Evolutionary conservation across 176 grass and related monocot genomes (phyloP).

Genomic region (Aegilops speltoides): DNA sequence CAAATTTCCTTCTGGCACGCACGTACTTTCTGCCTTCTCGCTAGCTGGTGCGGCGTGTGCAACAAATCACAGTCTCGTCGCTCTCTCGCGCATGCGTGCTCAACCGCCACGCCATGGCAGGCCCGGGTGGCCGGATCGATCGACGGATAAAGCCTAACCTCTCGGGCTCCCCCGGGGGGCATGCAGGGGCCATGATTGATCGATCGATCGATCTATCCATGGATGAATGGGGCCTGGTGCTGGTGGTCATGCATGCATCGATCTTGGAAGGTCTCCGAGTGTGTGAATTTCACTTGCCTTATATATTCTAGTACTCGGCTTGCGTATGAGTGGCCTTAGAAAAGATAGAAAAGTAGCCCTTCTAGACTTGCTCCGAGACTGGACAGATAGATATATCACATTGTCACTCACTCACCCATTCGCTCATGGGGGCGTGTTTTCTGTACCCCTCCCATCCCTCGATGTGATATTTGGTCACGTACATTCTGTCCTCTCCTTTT

Average conservation of each 20-base stretch:
- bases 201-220: background rate
- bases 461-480: background rate
- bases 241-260: background rate
- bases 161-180: background rate
- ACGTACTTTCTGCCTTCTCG: background rate
- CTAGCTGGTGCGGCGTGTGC: background rate
- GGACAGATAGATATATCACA: background rate
- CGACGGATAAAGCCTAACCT: background rate
- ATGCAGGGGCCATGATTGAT: background rate
- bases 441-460: slow-evolving; percentile 22
- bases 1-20: background rate
- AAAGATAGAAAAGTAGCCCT: background rate
- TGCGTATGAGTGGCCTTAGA: background rate
- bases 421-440: background rate
- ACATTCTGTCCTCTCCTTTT: background rate
- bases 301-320: background rate
- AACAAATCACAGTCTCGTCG: background rate
- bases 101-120: background rate
- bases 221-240: slow-evolving; percentile 15
- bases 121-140: background rate
- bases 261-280: slow-evolving; percentile 30
- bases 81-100: background rate
- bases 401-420: background rate
- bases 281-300: slow-evolving; percentile 1
- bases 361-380: background rate